Conservation (phyloP, 257 asterid species). For the Solanum dulcamara region DNA sequence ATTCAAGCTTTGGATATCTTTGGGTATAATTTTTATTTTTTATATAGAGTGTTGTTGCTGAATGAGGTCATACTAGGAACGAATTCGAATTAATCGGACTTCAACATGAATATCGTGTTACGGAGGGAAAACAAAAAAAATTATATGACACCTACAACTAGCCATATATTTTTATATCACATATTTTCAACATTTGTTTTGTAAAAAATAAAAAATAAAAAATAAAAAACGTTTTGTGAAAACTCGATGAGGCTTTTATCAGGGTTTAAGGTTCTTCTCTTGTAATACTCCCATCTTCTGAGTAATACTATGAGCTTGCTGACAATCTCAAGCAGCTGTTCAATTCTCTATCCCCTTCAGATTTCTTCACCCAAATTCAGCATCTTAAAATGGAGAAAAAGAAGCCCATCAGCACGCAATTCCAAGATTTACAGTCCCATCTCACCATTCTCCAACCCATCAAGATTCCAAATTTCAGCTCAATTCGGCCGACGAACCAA, state of each 20-base stretch:
- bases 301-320: conserved; percentile 7
- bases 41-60: no score
- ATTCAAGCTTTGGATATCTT: no score
- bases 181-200: not conserved
- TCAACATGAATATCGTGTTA: no score
- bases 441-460: conserved; percentile 16
- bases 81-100: no score
- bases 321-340: conserved; percentile 13
- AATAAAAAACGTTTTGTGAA: not conserved
- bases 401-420: conserved; percentile 17
- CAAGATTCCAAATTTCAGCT: conserved; percentile 48
- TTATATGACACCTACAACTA: no score
- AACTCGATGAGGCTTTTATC: not conserved
- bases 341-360: conserved; percentile 8
- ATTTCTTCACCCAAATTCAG: conserved; percentile 7
- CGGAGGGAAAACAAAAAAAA: no score
- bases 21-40: not conserved
- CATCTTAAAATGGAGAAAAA: conserved; percentile 24
- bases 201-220: not conserved
- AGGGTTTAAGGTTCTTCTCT: not conserved
- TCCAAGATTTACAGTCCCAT: conserved; percentile 12
- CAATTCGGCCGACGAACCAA: conserved; percentile 34
- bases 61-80: no score
- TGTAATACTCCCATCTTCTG: not conserved
- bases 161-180: no score